Conservation (phyloP, 192 early-diverging fungal genomes). For the Endogone sp. region DNA sequence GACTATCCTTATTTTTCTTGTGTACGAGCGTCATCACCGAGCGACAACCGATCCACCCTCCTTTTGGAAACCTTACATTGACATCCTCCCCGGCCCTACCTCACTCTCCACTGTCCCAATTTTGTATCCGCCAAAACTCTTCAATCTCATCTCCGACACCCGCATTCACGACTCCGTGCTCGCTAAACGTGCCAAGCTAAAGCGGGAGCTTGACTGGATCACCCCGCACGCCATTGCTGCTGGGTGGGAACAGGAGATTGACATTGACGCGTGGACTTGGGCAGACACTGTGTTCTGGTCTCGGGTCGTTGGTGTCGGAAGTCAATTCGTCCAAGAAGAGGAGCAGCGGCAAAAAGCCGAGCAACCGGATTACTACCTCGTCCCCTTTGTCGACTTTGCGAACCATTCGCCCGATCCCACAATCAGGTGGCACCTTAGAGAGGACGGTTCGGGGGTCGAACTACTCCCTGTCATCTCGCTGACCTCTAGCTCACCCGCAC, state of each 20-base stretch:
- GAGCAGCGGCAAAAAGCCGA: constrained; percentile 20
- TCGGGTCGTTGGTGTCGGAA: constrained; percentile 52
- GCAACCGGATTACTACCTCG: constrained; percentile 13
- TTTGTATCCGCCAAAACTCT: constrained; percentile 22
- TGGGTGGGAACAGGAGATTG: constrained; percentile 22
- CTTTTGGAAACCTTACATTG: constrained; percentile 50
- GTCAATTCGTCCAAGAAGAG: constrained; percentile 18
- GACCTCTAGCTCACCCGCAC: constrained; percentile 10
- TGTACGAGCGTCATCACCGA: constrained; percentile 23
- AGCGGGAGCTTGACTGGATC: constrained; percentile 40
- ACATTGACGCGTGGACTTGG: constrained; percentile 55
- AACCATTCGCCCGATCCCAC: constrained; percentile 51
- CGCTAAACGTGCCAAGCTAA: constrained; percentile 43
- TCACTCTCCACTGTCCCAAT: constrained; percentile 33
- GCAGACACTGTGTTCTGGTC: constrained; percentile 72
- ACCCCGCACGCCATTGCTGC: constrained; percentile 1
- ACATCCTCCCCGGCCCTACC: constrained; percentile 46
- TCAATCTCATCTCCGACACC: constrained; percentile 47
- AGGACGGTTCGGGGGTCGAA: constrained; percentile 21
- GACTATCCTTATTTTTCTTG: constrained; percentile 35
- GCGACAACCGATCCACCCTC: background rate
- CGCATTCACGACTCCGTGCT: constrained; percentile 41
- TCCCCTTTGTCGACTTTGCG: constrained; percentile 70
- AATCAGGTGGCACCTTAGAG: constrained; percentile 52
- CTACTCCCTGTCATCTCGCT: constrained; percentile 14